Conservation (phyloP, 192 early-diverging fungal species). For the Rhizoclosmatium sp. region DNA sequence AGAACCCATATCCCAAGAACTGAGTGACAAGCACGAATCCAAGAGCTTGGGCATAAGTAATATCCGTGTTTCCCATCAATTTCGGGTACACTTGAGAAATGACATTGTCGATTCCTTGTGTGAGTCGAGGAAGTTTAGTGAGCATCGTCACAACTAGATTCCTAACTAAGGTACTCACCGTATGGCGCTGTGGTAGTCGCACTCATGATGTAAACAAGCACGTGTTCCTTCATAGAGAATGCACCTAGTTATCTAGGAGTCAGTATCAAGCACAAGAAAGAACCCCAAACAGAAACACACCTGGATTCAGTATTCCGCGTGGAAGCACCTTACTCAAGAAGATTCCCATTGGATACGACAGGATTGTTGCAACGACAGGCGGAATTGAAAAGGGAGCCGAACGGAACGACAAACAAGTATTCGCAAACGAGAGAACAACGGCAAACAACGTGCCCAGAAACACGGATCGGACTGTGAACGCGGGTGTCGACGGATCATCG, state of each 20-base stretch:
- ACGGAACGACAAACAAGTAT: conserved; percentile 82
- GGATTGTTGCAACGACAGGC: conserved; percentile 76
- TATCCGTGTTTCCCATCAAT: background rate
- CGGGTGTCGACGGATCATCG: conserved; percentile 28
- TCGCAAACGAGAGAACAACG: conserved; percentile 24
- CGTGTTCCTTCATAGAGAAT: background rate
- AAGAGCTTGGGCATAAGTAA: too few species aligned
- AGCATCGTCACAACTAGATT: too few species aligned
- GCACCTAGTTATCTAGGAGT: background rate
- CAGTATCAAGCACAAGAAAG: conserved; percentile 58
- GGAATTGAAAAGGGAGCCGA: conserved; percentile 72
- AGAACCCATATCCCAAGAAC: conserved; percentile 60
- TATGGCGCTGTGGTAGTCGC: too few species aligned
- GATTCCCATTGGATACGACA: conserved; percentile 77
- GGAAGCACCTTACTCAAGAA: conserved; percentile 54
- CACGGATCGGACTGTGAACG: conserved; percentile 13
- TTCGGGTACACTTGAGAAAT: conserved; percentile 26
- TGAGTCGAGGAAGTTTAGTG: background rate
- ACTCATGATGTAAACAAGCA: conserved; percentile 4
- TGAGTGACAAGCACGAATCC: background rate
- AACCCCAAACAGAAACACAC: conserved; percentile 90
- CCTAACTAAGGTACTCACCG: too few species aligned
- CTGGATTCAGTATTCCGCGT: conserved; percentile 22
- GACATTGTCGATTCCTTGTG: conserved; percentile 60
- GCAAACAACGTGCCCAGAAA: background rate